Evolutionary conservation across 169 alveolate species (phyloP).

Genomic region (Plasmodium vivax): DNA sequence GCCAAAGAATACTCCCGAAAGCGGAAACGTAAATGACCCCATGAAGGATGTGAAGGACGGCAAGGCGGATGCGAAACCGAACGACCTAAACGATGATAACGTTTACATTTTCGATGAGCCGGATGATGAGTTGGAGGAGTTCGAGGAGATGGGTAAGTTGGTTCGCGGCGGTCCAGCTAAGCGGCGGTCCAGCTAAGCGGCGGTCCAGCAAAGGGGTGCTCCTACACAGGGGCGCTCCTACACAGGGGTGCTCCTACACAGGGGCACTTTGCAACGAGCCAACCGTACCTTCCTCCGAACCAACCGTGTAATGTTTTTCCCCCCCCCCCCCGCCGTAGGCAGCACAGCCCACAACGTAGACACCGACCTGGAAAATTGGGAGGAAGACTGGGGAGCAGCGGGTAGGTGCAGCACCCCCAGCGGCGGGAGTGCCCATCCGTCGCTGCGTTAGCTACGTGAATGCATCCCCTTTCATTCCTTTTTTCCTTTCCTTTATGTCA

Average conservation of each 20-base stretch:
- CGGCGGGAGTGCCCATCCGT: background rate
- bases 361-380: conserved; percentile 73
- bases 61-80: conserved; percentile 17
- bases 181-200: background rate
- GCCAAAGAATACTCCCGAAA: conserved; percentile 45
- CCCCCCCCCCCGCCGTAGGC: background rate
- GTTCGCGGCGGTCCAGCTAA: background rate
- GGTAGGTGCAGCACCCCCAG: background rate
- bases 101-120: conserved; percentile 73
- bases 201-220: no score
- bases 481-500: background rate
- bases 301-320: background rate
- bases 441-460: background rate
- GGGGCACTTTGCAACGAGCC: background rate
- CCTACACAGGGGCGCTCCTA: no score
- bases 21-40: conserved; percentile 23
- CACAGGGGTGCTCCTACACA: no score
- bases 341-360: conserved; percentile 59
- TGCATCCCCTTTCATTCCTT: background rate
- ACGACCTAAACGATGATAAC: conserved; percentile 36
- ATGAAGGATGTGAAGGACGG: conserved; percentile 26
- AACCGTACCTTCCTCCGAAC: background rate
- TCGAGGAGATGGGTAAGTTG: conserved; percentile 72
- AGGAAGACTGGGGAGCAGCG: conserved; percentile 76
- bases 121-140: conserved; percentile 72